Evolutionary conservation across 2,329 filamentous ascomycete genomes (phyloP), one percentile per base, ranked within the genome.

Genomic region (Ceratocystis alfenasii): DNA sequence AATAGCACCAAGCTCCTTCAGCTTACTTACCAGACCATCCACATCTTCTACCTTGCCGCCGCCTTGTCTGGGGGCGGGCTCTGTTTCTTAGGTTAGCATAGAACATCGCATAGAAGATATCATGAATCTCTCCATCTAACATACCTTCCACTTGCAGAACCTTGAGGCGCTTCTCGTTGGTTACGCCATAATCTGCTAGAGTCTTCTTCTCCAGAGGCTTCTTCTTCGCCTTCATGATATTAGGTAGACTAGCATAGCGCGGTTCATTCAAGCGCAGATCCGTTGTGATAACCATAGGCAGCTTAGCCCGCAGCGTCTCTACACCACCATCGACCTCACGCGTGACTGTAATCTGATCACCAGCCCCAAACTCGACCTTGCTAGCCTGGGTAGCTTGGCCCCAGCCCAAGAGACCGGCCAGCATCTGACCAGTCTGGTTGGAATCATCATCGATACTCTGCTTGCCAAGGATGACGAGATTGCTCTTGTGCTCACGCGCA

Each of bases 211-310:
- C 90, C 71, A 99, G 74, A 73, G 89, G 89, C 88, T 99, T 99
- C 89, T 97, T 99, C 88, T 99, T 99, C 64, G 94, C 94, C 87
- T 97, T 99, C 94, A 99, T 99, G 70, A 99, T 97, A 75, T 97
- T 97, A 63, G 92, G 93, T 83, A 99, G 76, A 76, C 86, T 96
- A 25, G 93, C 94, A 76, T 96, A 99, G 70, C 94, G 81, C 68
- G 94, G 94, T 83, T 95, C 90, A 74, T 99, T 99, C 75, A 99
- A 79, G 64, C 94, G 80, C 78, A 99, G 76, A 79, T 99, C 94
- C 69, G 94, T 96, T 68, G 94, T 99, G 71, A 99, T 89, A 64
- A 99, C 80, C 86, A 97, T 86, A 0, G 94, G 94, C 76, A 99
- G 78, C 79, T 88, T 89, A 0, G 89, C 86, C 75, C 82, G 83